Evolutionary conservation across 177 flowering plant species (phyloP), one percentile per base, ranked within the genome.

Genomic region (Vitis hybrid): DNA sequence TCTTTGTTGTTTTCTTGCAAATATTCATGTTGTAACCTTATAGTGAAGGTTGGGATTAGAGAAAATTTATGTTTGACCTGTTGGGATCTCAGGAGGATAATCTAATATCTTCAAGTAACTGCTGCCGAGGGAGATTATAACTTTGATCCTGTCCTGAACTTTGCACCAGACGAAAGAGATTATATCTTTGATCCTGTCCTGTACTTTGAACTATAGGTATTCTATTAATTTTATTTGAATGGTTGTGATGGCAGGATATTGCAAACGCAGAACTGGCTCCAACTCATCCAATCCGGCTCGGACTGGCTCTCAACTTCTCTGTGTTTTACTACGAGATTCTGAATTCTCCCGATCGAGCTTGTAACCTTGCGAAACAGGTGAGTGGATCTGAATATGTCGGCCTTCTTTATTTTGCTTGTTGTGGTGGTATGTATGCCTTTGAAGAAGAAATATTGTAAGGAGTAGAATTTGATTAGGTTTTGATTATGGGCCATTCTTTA

Each of bases 271-370:
- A 84, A 52, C 75, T 84, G 52, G 82, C 84, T n/a, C 82, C 87
- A 51, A 82, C 87, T 5, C 87, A 84, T 69, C 87, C 87, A 2
- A 84, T 81, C 68, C 68, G 87, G 18, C 81, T 84, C 3, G 87
- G 85, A 12, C 72, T 84, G 40, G 87, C 87, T 56, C 82, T 84
- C 56, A 84, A 82, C 70, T 84, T 84, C 74, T 84, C 87, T 19
- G 87, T 84, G 30, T 84, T 84, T 63, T 84, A 82, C 71, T 84
- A 84, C 60, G 87, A 84, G 77, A 84, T 84, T 68, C 70, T 82
- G 78, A 82, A 82, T 54, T 84, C 84, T n/a, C 85, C 87, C 9
- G 85, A 84, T 48, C 87, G 87, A 9, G 87, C 87, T 57, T 84
- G 87, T 69, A 79, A 64, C 63, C 83, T 84, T 67, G 87, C 87